Evolutionary conservation across 345 rosid genomes (phyloP).

Genomic region (Bretschneidera sinensis): DNA sequence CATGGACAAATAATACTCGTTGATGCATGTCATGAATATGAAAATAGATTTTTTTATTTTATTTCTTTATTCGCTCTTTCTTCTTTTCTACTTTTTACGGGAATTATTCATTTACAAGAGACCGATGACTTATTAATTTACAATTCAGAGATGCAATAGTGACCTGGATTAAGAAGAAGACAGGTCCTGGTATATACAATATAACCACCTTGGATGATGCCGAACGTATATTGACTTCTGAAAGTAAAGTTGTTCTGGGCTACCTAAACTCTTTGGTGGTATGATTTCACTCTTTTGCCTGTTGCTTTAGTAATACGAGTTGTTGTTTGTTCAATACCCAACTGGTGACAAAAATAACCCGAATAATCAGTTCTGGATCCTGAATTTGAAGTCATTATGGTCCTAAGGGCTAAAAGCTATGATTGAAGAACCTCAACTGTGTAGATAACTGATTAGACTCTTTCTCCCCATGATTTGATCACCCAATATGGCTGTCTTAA

Average conservation of each 20-base stretch:
- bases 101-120: neutral
- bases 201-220: conserved; percentile 84
- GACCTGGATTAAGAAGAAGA: conserved; percentile 96
- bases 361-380: neutral
- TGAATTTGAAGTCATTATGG: neutral
- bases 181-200: conserved; percentile 76
- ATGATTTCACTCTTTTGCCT: conserved; percentile 21
- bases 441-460: neutral
- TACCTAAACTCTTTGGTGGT: conserved; percentile 89
- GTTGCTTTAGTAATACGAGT: too few relatives aligned
- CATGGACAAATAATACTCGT: too few relatives aligned
- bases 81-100: neutral
- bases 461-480: neutral
- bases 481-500: neutral
- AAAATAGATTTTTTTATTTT: too few relatives aligned
- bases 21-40: neutral
- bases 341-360: neutral
- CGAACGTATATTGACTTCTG: conserved; percentile 69
- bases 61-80: neutral
- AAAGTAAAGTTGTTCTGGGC: conserved; percentile 73
- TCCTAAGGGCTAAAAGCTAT: neutral
- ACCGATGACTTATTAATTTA: neutral
- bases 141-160: conserved; percentile 73
- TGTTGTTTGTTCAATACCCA: neutral
- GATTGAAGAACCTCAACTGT: neutral